These are phyloP conservation scores for Syzygium aromaticum DNA, from an alignment of 345 rosid genomes.

Conservation along the genomic window DNA sequence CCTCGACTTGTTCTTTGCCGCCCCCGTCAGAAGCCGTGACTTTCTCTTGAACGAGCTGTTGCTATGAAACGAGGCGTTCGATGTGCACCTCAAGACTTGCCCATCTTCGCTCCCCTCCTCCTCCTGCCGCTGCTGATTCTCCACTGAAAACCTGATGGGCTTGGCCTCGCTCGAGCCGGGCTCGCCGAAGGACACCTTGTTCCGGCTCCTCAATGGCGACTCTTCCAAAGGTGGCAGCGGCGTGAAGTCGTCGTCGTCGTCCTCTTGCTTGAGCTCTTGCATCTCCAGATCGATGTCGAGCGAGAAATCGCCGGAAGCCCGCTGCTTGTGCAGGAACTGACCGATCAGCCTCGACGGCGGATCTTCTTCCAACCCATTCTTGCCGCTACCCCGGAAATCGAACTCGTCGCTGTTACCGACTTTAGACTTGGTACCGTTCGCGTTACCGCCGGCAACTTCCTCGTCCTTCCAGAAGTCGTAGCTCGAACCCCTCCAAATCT, in stretches of 20 bases:
- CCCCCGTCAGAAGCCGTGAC: constrained; percentile 19
- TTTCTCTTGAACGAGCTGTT: constrained; percentile 9
- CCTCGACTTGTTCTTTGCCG: constrained; percentile 34
- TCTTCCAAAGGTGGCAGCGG: constrained; percentile 21
- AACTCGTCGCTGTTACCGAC: constrained; percentile 15
- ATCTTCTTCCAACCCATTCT: constrained; percentile 17
- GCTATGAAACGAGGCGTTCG: constrained; percentile 18
- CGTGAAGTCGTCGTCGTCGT: background rate
- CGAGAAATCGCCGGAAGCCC: constrained; percentile 40
- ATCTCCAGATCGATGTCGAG: constrained; percentile 38
- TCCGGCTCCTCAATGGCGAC: background rate
- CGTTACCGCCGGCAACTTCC: background rate
- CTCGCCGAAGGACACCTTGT: constrained; percentile 5
- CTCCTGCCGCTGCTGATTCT: constrained; percentile 4
- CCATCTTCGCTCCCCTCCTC: constrained; percentile 12
- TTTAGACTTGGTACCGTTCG: background rate
- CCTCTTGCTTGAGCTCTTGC: constrained; percentile 26
- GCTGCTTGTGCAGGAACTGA: constrained; percentile 42
- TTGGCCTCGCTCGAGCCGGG: background rate
- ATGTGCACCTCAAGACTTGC: constrained; percentile 36
- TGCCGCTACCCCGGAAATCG: background rate
- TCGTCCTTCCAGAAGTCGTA: constrained; percentile 35
- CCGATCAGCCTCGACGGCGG: constrained; percentile 34
- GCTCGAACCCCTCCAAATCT: constrained; percentile 59
- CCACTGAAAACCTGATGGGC: background rate